A percentile compares a stretch with the other conserved stretches of the same genome.
These are phyloP conservation scores for Annulohypoxylon stygium DNA, from an alignment of 495 filamentous ascomycete genomes.

Conservation along the genomic window DNA sequence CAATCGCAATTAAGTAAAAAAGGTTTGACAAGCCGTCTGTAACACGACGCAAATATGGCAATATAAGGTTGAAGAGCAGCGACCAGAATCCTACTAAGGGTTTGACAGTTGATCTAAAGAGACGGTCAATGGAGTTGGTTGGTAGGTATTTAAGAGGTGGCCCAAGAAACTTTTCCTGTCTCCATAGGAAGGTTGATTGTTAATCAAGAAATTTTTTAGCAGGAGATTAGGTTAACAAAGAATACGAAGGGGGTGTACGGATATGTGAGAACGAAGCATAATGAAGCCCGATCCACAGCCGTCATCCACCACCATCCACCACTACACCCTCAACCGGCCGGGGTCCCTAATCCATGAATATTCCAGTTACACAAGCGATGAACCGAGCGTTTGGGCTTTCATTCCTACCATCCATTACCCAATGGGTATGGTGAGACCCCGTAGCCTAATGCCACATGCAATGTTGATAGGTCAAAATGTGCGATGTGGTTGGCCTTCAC, in stretches of 20 bases:
- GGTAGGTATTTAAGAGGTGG: not conserved
- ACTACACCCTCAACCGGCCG: slow-evolving; percentile 15
- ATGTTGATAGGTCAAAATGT: slow-evolving; percentile 18
- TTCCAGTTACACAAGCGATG: slow-evolving; percentile 34
- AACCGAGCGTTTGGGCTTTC: slow-evolving; percentile 12
- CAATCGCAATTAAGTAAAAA: not conserved
- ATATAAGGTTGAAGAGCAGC: slow-evolving; percentile 7
- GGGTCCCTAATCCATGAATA: slow-evolving; percentile 23
- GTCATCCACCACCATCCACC: slow-evolving; percentile 19
- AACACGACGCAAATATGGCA: not conserved
- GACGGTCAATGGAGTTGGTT: not conserved
- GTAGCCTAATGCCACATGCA: slow-evolving; percentile 3
- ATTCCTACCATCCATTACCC: not conserved
- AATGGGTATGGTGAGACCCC: not conserved
- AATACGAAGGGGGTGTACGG: not conserved
- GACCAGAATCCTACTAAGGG: not conserved
- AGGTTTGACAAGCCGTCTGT: not conserved
- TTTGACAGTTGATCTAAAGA: not conserved
- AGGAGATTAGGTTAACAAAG: slow-evolving; percentile 9
- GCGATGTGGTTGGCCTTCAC: not conserved
- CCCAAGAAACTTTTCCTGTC: not conserved
- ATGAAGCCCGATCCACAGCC: slow-evolving; percentile 2
- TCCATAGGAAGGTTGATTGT: slow-evolving; percentile 16
- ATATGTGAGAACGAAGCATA: slow-evolving; percentile 4
- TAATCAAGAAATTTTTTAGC: slow-evolving; percentile 34